Conservation (phyloP, 345 rosid species). For the Rubroshorea leprosula region DNA sequence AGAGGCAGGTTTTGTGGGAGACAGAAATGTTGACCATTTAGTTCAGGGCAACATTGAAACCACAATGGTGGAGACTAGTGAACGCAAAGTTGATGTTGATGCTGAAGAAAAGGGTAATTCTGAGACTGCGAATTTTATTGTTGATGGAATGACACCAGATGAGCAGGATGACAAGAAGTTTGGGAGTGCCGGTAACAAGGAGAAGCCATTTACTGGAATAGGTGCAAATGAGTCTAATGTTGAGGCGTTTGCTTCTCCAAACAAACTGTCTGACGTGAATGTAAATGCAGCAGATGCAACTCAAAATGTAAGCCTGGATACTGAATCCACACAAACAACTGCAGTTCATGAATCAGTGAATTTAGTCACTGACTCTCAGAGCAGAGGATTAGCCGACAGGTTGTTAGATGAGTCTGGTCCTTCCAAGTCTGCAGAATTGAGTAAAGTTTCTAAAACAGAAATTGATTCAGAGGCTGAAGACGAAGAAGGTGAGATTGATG, state of each 20-base stretch:
- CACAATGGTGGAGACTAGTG: constrained; percentile 18
- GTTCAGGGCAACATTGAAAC: constrained; percentile 15
- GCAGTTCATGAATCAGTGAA: constrained; percentile 16
- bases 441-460: constrained; percentile 19
- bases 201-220: constrained; percentile 13
- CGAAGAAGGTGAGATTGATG: constrained; percentile 39
- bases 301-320: constrained; percentile 13
- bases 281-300: constrained; percentile 28
- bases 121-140: background rate
- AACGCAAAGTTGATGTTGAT: constrained; percentile 15
- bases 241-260: constrained; percentile 14
- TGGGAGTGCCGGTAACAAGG: constrained; percentile 14
- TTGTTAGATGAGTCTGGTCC: constrained; percentile 10
- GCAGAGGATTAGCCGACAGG: constrained; percentile 14
- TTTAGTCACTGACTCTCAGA: constrained; percentile 15
- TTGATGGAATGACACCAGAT: background rate
- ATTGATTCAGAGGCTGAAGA: constrained; percentile 33
- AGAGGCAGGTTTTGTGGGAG: constrained; percentile 11
- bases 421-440: constrained; percentile 12
- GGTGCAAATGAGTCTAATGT: constrained; percentile 25
- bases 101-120: constrained; percentile 10
- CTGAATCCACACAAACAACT: constrained; percentile 12
- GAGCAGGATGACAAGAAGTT: background rate
- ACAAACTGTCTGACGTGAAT: constrained; percentile 17
- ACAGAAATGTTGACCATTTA: constrained; percentile 18